Evolutionary conservation across 1,139 yeast genomes (phyloP).

Genomic region (Saccharomyces hybrid): DNA sequence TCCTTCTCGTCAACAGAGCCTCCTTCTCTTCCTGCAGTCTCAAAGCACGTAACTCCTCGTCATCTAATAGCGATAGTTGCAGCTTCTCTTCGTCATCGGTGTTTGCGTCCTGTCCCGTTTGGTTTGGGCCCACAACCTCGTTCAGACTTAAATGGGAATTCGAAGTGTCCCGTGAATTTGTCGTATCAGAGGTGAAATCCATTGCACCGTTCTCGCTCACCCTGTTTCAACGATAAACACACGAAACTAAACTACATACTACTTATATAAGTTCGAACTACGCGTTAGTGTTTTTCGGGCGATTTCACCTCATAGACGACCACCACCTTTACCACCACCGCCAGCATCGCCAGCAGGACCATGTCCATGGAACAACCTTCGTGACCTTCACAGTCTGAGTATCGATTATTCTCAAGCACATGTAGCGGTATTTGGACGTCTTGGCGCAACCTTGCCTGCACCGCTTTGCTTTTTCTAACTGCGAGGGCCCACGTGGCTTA

Average conservation of each 20-base stretch:
- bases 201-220: not conserved
- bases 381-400: not conserved
- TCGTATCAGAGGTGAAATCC: constrained; percentile 15
- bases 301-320: not conserved
- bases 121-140: not conserved
- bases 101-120: not conserved
- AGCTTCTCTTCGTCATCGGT: not conserved
- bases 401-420: not conserved
- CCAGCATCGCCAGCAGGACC: not conserved
- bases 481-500: constrained; percentile 1
- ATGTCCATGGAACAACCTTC: not conserved
- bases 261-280: not conserved
- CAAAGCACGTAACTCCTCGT: constrained; percentile 12
- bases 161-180: not conserved
- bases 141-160: constrained; percentile 1
- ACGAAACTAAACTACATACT: not conserved
- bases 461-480: not conserved
- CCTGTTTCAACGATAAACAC: not conserved
- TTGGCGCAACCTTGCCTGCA: not conserved
- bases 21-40: constrained; percentile 17
- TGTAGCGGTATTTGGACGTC: not conserved
- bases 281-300: not conserved
- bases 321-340: not conserved
- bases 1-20: constrained; percentile 13
- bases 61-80: constrained; percentile 7